Evolutionary conservation across 768 basidiomycete genomes (phyloP), one percentile per base, ranked within the genome.

Genomic region (Agaricus subrufescens): DNA sequence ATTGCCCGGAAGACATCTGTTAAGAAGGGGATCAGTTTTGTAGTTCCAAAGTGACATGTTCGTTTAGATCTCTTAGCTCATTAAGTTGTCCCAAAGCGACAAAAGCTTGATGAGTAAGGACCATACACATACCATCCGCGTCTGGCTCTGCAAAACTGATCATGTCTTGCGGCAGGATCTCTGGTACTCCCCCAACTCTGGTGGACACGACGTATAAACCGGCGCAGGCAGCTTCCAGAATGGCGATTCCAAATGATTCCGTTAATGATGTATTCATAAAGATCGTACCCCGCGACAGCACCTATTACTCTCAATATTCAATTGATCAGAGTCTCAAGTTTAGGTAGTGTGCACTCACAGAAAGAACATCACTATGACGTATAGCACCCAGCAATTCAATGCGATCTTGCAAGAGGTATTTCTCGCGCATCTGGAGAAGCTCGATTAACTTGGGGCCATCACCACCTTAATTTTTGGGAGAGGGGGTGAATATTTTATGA

Each of bases 231-330:
- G 97, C 97, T 73, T 99, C 97, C 39, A 99, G 80, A 60, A 97
- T 94, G 15, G 91, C 91, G 61, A 96, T 98, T 0, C 97, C 96
- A 62, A 99, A 99, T 0, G 97, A 83, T 68, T 99, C 97, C 0
- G 97, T 99, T 25, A 99, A 78, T 0, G 94, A 95, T 0, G 97
- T 95, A 65, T 95, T 97, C 75, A 99, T 77, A 71, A 89, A 99
- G 58, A 99, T 94, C 11, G 91, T 80, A 1, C 95, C 97, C 43
- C 84, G 85, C 6, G 77, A 76, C 10, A 99, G 80, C n/a, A 97
- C 86, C 92, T 94, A 60, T 12, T 0, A 27, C 31, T 19, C 34
- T 19, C 43, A 47, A 26, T 42, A 12, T 30, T 27, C 25, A 57
- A 19, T 29, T 27, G 14, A 27, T 15, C 44, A 44, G 50, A 12